Conservation (phyloP, 2,329 filamentous ascomycete species). For the Blastomyces percursus region DNA sequence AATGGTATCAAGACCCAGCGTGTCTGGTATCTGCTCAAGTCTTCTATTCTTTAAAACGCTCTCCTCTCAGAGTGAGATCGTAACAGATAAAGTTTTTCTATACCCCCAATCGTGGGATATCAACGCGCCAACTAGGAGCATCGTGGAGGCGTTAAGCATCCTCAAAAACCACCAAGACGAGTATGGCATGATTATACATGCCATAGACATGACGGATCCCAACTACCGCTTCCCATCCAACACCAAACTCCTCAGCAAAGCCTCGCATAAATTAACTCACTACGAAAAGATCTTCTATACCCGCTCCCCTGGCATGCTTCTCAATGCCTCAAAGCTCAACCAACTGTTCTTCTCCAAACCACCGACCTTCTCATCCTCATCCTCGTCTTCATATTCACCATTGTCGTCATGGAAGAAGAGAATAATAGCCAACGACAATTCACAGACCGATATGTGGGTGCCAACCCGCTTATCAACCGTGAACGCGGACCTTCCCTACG, state of each 20-base stretch:
- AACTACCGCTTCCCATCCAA: constrained; percentile 10
- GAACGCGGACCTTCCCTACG: constrained; percentile 8
- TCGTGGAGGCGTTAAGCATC: constrained; percentile 27
- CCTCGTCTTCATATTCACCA: not conserved
- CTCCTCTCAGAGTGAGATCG: constrained; percentile 23
- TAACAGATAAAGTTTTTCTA: constrained; percentile 36
- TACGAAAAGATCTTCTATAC: constrained; percentile 37
- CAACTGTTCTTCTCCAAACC: constrained; percentile 24
- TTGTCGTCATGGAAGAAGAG: not conserved
- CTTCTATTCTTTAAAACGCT: constrained; percentile 36
- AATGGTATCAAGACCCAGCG: constrained; percentile 32
- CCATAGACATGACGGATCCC: constrained; percentile 28
- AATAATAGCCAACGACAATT: not conserved
- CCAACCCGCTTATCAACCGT: constrained; percentile 6
- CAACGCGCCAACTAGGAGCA: constrained; percentile 18
- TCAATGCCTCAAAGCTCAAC: constrained; percentile 31
- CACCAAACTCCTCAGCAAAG: constrained; percentile 14
- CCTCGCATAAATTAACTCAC: constrained; percentile 30
- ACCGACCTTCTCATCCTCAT: not conserved
- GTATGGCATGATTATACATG: constrained; percentile 32
- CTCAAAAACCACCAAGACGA: constrained; percentile 30
- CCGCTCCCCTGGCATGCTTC: constrained; percentile 31
- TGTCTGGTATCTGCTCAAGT: constrained; percentile 36
- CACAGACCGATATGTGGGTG: constrained; percentile 7
- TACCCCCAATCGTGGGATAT: constrained; percentile 38